Evolutionary conservation across 78 protist species (phyloP).

Genomic region (Corallochytrium limacisporum): DNA sequence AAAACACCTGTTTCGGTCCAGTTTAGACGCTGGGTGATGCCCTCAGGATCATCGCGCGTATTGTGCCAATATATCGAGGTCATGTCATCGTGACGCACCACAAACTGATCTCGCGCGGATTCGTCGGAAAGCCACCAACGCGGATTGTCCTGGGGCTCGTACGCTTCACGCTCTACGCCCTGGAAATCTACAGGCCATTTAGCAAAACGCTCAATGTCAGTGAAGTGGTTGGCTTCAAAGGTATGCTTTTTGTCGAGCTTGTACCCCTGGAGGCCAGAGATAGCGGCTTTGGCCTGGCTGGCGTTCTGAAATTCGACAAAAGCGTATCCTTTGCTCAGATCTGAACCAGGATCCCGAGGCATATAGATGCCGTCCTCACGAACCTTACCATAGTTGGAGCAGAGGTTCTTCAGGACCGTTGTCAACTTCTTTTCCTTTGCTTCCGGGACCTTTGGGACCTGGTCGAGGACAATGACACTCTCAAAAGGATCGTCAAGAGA

Average conservation of each 20-base stretch:
- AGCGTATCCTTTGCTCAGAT: neutral
- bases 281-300: neutral
- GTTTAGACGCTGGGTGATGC: neutral
- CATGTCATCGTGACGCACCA: conserved; percentile 39
- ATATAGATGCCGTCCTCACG: neutral
- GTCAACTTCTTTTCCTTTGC: conserved; percentile 10
- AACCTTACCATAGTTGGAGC: neutral
- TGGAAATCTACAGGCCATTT: neutral
- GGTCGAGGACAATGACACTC: conserved; percentile 1
- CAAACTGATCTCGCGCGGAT: conserved; percentile 20
- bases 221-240: neutral
- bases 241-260: conserved; percentile 42
- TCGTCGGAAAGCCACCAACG: conserved; percentile 23
- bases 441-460: neutral
- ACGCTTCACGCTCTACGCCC: neutral
- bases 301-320: conserved; percentile 4
- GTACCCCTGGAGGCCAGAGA: conserved; percentile 11
- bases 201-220: neutral
- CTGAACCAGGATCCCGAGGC: neutral
- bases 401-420: neutral
- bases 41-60: conserved; percentile 20
- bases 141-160: neutral
- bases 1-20: conserved; percentile 51
- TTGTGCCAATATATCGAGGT: conserved; percentile 67
- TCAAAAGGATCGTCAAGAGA: neutral